Evolutionary conservation across 1,139 yeast genomes (phyloP).

Genomic region (Candida tropicalis): DNA sequence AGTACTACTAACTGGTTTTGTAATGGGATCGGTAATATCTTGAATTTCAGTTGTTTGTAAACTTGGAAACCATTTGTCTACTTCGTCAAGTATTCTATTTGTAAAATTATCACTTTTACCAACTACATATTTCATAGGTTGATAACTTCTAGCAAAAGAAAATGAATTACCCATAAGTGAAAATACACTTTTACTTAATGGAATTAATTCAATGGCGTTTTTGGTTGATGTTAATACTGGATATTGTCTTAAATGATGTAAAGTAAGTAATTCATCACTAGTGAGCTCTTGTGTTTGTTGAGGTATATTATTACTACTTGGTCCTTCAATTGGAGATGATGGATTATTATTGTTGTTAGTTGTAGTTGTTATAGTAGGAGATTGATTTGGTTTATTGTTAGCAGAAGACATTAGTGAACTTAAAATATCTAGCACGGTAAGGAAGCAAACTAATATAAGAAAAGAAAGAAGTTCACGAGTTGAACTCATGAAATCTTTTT

Average conservation of each 20-base stretch:
- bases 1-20: constrained; percentile 42
- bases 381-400: constrained; percentile 6
- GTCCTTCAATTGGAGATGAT: constrained; percentile 5
- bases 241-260: constrained; percentile 26
- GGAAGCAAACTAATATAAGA: constrained; percentile 17
- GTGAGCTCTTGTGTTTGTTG: background rate
- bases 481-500: constrained; percentile 12
- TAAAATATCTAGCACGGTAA: constrained; percentile 17
- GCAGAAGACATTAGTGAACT: constrained; percentile 13
- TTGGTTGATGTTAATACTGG: constrained; percentile 26
- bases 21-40: constrained; percentile 45
- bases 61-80: constrained; percentile 40
- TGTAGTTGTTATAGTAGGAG: background rate
- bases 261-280: constrained; percentile 11
- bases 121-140: constrained; percentile 29
- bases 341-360: background rate
- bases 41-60: constrained; percentile 40
- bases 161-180: constrained; percentile 15
- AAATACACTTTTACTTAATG: constrained; percentile 21
- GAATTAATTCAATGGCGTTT: constrained; percentile 22
- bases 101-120: constrained; percentile 32
- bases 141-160: constrained; percentile 22
- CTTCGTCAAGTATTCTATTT: constrained; percentile 33
- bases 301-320: background rate
- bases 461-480: constrained; percentile 17